Evolutionary conservation across 768 basidiomycete species (phyloP).

Genomic region (Agaricus blazei): DNA sequence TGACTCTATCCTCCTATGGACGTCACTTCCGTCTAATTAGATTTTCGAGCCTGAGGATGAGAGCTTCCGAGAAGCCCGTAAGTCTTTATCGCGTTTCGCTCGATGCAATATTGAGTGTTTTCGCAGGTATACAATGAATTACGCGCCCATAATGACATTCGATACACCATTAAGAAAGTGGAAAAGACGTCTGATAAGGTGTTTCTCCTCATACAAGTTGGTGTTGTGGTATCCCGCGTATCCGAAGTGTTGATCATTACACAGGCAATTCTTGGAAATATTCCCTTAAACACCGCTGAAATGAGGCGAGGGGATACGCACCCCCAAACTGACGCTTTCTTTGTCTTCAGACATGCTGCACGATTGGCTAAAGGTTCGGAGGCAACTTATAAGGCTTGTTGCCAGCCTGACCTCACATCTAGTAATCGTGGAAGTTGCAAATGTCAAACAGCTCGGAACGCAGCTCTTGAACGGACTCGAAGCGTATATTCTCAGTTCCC

Average conservation of each 20-base stretch:
- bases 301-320: conserved; percentile 71
- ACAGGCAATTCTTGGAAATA: conserved; percentile 68
- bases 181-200: conserved; percentile 75
- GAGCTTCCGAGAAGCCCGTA: conserved; percentile 74
- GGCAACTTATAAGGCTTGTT: background rate
- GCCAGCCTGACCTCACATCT: background rate
- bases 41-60: conserved; percentile 61
- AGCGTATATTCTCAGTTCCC: conserved; percentile 43
- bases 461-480: conserved; percentile 73
- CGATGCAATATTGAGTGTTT: background rate
- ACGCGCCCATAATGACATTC: conserved; percentile 68
- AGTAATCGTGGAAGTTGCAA: conserved; percentile 80
- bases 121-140: conserved; percentile 49
- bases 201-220: conserved; percentile 76
- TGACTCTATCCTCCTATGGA: background rate
- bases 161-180: conserved; percentile 67
- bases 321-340: conserved; percentile 61
- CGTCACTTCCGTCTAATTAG: conserved; percentile 27
- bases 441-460: conserved; percentile 57
- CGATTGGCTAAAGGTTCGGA: conserved; percentile 70
- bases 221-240: background rate
- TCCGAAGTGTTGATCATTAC: background rate
- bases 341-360: conserved; percentile 69
- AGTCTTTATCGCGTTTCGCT: background rate
- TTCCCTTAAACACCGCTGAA: conserved; percentile 64